These are phyloP conservation scores for Brettanomyces sp. DNA, from an alignment of 805 yeast species.

Conservation along the genomic window DNA sequence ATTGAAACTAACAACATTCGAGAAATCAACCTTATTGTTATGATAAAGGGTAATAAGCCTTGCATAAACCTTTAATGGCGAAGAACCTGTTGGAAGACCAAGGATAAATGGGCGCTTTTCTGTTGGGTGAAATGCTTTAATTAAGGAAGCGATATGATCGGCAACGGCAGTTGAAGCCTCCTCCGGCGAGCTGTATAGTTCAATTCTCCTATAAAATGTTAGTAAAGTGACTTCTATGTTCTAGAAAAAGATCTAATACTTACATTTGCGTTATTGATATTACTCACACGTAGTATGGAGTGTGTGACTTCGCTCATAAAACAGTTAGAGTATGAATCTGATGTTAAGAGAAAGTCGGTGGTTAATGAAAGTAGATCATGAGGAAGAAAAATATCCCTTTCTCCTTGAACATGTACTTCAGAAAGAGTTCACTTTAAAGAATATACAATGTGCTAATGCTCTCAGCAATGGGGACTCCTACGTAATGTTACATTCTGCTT, in stretches of 20 bases:
- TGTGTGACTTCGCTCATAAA: too few relatives aligned
- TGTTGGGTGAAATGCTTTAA: slow-evolving; percentile 37
- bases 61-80: slow-evolving; percentile 47
- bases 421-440: too few relatives aligned
- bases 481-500: not conserved
- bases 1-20: slow-evolving; percentile 48
- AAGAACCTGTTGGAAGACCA: slow-evolving; percentile 55
- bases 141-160: slow-evolving; percentile 32
- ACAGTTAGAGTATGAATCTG: too few relatives aligned
- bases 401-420: too few relatives aligned
- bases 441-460: too few relatives aligned
- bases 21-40: slow-evolving; percentile 33
- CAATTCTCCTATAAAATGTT: slow-evolving; percentile 8
- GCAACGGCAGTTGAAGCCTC: slow-evolving; percentile 39
- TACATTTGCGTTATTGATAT: too few relatives aligned
- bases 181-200: slow-evolving; percentile 25
- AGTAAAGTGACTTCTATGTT: not conserved
- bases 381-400: too few relatives aligned
- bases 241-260: too few relatives aligned
- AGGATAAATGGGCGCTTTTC: slow-evolving; percentile 38
- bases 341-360: too few relatives aligned
- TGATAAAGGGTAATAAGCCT: slow-evolving; percentile 35
- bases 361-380: too few relatives aligned
- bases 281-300: too few relatives aligned
- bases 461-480: not conserved